Evolutionary conservation across 179 eudicot species (phyloP), one percentile per base, ranked within the genome.

Genomic region (Gypsophila paniculata): DNA sequence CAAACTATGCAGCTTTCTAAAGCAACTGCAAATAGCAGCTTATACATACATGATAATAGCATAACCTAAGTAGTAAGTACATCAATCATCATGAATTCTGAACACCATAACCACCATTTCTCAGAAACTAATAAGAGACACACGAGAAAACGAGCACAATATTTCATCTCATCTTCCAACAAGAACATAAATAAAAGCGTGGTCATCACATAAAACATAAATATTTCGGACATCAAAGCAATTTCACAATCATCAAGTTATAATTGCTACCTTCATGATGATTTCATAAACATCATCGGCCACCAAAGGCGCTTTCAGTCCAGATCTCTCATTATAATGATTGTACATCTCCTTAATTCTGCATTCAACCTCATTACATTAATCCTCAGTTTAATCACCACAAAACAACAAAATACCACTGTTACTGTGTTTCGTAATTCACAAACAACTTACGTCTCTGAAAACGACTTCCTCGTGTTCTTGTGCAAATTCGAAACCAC

Each of bases 201-300:
- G 34, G 0, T 2, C 11, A 42, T 42, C 10, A 42, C 46, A 42
- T 42, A 54, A 0, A 8, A 8, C 61, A 21, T 22, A 0, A 22
- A 0, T 19, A 9, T 58, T 8, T 18, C 2, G 6, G 0, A 21
- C 34, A 25, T 23, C 9, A 22, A 58, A 22, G 8, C 29, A 69
- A 19, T 6, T 36, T 57, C 2, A 39, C 7, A 46, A 58, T 17
- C 5, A 18, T 8, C 25, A 36, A 4, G 3, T 5, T 6, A 36
- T 11, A 46, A 1, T 4, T 32, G 17, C 25, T 84, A 92, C 99
- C 98, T 90, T 84, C 96, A 92, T 92, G 71, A 95, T 90, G 34
- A 95, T 90, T 29, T 95, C 96, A 82, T 82, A 95, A 3, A 95
- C 90, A 82, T 95, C 99, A 82, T 95, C 97, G 25, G 96, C 93